Evolutionary conservation across 2,329 filamentous ascomycete species (phyloP), one percentile per base, ranked within the genome.

Genomic region (Calonectria fujianensis): DNA sequence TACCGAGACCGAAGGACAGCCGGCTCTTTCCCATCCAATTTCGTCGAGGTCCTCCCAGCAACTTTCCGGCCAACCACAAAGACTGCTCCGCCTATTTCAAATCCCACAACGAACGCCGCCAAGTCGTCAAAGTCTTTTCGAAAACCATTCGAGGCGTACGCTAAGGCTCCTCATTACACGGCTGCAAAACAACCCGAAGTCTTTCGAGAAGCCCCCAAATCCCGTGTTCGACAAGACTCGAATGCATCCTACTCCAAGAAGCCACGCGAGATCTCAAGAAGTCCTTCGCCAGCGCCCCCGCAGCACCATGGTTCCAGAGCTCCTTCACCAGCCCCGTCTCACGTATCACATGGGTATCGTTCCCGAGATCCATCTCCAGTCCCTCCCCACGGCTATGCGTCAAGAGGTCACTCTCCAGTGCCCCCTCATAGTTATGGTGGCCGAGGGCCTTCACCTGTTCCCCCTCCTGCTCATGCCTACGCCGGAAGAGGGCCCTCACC

Each of bases 11-110:
- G 94, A 84, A 93, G 96, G 82, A 96, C 96, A 82, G 93, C 98
- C 81, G 97, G 97, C 69, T 89, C 97, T 27, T 99, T 99, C 82
- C 97, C 97, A 0, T 98, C 96, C 82, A 99, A 99, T 86, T 99
- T 99, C 83, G 97, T 99, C 83, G 92, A 97, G 83, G 91, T 99
- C 8, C 90, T 99, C 39, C 94, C 95, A 70, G 92, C 97, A 74
- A 91, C 93, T 83, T 98, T 97, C 84, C 93, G 95, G 72, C 97
- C 97, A 18, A 92, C 93, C 80, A 89, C 88, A 54, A 88, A 93
- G 82, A 89, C 90, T 37, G 88, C 88, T 69, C 93, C 91, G 80
- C 91, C 91, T 1, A 85, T 95, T 85, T 87, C 92, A 76, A 88
- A 90, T 1, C 89, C 90, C 73, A 88, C 91, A 61, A 88, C 86